Evolutionary conservation across 1,284 basidiomycete species (phyloP), one percentile per base, ranked within the genome.

Genomic region (Ceratobasidium sp.): DNA sequence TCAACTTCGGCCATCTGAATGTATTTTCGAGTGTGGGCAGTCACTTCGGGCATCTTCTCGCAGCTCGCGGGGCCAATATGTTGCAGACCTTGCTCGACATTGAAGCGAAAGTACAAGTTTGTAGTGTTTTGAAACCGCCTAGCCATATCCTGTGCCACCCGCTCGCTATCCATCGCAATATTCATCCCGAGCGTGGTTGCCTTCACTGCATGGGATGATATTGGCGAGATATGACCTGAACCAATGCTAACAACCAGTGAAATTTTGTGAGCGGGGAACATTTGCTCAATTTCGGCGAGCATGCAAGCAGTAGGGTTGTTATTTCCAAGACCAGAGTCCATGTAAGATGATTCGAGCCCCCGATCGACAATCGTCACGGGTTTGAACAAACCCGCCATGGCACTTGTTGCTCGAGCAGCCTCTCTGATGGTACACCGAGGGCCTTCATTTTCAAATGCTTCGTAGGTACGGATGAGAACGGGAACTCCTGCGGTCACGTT

Each of bases 71-170:
- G 10, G 12, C 23, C 12, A 46, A 61, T 42, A 15, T 44, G 18
- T 61, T 72, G 70, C 3, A 60, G 18, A 5, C 70, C 70, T 46
- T 72, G 70, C 18, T 44, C 70, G 56, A 61, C 56, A 28, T 61
- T 72, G 56, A 72, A 60, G n/a, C 56, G 56, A 23, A 72, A 72
- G 42, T 72, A 72, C 23, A 72, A 1, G 4, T 28, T 28, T 4
- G 56, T n/a, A 13, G 56, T 60, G 9, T 46, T 18, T 15, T 12
- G 23, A 23, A 60, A 72, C 23, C 70, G 55, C 46, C 12, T 4
- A 72, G n/a, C 23, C 61, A 39, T n/a, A 4, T 33, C 33, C 33
- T 72, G 56, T 6, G 39, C 23, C 15, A 10, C 49, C 44, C 23
- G n/a, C 40, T 72, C 56, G 18, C 33, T 23, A 40, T 61, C 70